Evolutionary conservation across 2,329 filamentous ascomycete genomes (phyloP).

Genomic region (Exophiala bonariae): DNA sequence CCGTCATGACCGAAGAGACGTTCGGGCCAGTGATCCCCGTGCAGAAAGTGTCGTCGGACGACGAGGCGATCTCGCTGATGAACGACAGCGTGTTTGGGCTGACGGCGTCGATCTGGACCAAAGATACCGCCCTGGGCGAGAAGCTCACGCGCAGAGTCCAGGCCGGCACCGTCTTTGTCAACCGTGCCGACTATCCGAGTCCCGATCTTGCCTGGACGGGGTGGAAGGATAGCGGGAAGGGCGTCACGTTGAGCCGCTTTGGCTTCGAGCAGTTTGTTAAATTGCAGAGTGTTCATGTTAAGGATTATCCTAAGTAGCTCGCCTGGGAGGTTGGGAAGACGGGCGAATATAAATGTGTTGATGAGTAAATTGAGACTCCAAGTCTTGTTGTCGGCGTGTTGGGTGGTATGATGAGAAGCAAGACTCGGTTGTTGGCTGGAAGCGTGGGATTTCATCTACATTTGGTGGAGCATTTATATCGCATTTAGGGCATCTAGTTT

Average conservation of each 20-base stretch:
- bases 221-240: constrained; percentile 95
- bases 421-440: no score
- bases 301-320: constrained; percentile 64
- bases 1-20: constrained; percentile 89
- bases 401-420: no score
- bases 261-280: constrained; percentile 96
- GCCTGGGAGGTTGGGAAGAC: no score
- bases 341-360: background rate
- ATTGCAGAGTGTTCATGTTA: constrained; percentile 93
- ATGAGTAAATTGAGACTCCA: background rate
- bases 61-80: constrained; percentile 81
- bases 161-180: constrained; percentile 94
- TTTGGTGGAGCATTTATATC: no score
- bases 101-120: constrained; percentile 97
- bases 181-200: constrained; percentile 87
- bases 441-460: no score
- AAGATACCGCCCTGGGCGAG: constrained; percentile 74
- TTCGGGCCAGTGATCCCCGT: constrained; percentile 92
- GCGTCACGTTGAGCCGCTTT: constrained; percentile 82
- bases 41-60: constrained; percentile 79
- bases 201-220: constrained; percentile 95
- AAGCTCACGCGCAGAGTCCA: constrained; percentile 78
- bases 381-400: no score
- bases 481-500: no score
- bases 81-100: constrained; percentile 93